Evolutionary conservation across 139 green algal species (phyloP).

Genomic region (Edaphochlamys debaryana): DNA sequence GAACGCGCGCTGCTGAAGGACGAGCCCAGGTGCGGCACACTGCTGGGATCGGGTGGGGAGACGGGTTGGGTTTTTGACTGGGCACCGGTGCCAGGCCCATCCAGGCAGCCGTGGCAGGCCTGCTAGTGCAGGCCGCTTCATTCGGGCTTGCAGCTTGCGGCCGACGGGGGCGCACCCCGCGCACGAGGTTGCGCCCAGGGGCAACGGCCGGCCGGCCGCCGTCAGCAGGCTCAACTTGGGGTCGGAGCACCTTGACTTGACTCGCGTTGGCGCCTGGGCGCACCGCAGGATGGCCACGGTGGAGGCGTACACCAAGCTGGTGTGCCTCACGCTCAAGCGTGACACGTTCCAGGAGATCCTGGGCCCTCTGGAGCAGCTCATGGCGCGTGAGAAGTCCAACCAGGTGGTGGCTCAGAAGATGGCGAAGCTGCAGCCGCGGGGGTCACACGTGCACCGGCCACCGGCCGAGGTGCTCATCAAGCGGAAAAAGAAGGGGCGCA

Average conservation of each 20-base stretch:
- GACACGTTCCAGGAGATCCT: conserved; percentile 89
- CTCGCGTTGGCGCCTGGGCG: too few relatives aligned
- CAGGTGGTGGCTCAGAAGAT: conserved; percentile 84
- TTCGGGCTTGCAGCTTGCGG: too few relatives aligned
- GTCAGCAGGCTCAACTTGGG: too few relatives aligned
- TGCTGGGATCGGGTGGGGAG: too few relatives aligned
- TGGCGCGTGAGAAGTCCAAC: conserved; percentile 86
- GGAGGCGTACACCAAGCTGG: conserved; percentile 78
- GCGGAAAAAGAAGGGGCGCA: conserved; percentile 66
- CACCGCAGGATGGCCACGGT: conserved; percentile 78
- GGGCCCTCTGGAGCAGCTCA: conserved; percentile 85
- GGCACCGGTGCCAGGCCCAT: background rate
- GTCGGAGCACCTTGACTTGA: too few relatives aligned
- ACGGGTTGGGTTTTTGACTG: too few relatives aligned
- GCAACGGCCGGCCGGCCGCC: too few relatives aligned
- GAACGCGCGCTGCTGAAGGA: conserved; percentile 85
- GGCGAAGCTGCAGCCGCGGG: conserved; percentile 76
- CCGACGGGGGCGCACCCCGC: too few relatives aligned
- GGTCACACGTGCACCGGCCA: conserved; percentile 55
- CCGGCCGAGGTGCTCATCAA: conserved; percentile 85
- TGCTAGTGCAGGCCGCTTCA: too few relatives aligned
- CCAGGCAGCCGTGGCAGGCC: too few relatives aligned
- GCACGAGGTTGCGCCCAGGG: too few relatives aligned
- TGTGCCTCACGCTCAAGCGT: conserved; percentile 82
- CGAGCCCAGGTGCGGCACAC: conserved; percentile 67